Conservation (phyloP, 495 filamentous ascomycete genomes). For the Alectoria sarmentosa region DNA sequence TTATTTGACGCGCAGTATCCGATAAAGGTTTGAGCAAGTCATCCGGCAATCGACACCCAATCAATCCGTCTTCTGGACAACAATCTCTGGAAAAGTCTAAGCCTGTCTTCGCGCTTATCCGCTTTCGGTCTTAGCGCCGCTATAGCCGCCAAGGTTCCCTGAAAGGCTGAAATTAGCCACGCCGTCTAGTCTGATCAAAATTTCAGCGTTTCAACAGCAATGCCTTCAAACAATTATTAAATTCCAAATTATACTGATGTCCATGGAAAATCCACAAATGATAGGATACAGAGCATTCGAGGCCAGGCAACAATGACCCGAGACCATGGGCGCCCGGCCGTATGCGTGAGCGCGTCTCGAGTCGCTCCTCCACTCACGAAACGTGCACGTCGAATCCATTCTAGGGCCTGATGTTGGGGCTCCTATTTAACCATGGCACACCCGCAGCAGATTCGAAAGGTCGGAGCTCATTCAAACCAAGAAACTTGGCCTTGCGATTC, state of each 20-base stretch:
- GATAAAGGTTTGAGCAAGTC: not conserved
- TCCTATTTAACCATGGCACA: not conserved
- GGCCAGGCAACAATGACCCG: not conserved
- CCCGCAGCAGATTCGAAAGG: not conserved
- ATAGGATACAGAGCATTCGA: not conserved
- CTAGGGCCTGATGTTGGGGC: not conserved
- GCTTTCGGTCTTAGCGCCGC: not conserved
- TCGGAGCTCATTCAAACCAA: constrained; percentile 6
- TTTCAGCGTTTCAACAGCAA: constrained; percentile 3
- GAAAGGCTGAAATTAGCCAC: too few species aligned
- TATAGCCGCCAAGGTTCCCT: not conserved
- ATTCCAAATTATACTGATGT: not conserved
- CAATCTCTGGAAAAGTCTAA: not conserved
- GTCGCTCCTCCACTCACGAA: not conserved
- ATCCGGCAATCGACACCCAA: not conserved
- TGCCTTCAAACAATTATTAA: not conserved
- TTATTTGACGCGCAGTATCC: not conserved
- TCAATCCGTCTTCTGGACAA: not conserved
- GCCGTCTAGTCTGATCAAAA: not conserved
- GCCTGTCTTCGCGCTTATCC: not conserved
- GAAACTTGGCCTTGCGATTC: constrained; percentile 1
- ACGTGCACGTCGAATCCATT: not conserved
- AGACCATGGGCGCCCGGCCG: not conserved
- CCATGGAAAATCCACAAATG: not conserved
- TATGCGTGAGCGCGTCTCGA: not conserved